Conservation (phyloP, 495 filamentous ascomycete species). For the Parachaetomium inaequale region DNA sequence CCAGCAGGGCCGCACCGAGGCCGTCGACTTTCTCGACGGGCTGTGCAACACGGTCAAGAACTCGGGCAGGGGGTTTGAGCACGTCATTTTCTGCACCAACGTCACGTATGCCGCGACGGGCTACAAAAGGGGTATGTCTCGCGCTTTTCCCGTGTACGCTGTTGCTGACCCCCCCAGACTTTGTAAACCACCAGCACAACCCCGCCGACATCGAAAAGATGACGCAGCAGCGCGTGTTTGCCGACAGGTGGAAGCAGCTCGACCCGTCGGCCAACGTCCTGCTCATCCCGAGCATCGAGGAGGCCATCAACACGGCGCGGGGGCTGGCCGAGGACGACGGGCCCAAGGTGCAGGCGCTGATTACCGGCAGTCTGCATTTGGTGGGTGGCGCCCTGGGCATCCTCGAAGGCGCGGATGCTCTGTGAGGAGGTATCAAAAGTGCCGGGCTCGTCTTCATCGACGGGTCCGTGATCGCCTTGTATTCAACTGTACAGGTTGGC, state of each 20-base stretch:
- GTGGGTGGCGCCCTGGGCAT: constrained; percentile 57
- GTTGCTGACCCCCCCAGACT: constrained; percentile 60
- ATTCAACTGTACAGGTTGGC: constrained; percentile 23
- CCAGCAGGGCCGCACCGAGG: constrained; percentile 85
- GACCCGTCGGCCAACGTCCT: constrained; percentile 58
- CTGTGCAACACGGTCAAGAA: constrained; percentile 54
- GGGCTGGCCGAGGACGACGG: constrained; percentile 38
- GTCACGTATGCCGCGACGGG: constrained; percentile 68
- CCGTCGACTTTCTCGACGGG: constrained; percentile 61
- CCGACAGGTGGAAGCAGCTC: constrained; percentile 64
- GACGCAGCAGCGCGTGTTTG: constrained; percentile 70
- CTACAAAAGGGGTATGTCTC: constrained; percentile 52
- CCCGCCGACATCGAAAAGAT: constrained; percentile 62
- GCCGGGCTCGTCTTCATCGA: constrained; percentile 20
- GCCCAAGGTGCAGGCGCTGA: constrained; percentile 44
- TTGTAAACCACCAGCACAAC: constrained; percentile 72
- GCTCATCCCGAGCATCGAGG: constrained; percentile 77
- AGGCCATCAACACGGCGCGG: constrained; percentile 69
- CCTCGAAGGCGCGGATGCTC: constrained; percentile 42
- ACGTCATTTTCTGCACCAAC: constrained; percentile 87
- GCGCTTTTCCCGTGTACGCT: constrained; percentile 25
- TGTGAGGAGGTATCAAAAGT: constrained; percentile 23
- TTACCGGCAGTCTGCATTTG: constrained; percentile 62
- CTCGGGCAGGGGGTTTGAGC: constrained; percentile 59
- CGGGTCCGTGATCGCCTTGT: constrained; percentile 8